These are phyloP conservation scores for Blastocystis sp. DNA, from an alignment of 352 stramenopile species.

Conservation along the genomic window DNA sequence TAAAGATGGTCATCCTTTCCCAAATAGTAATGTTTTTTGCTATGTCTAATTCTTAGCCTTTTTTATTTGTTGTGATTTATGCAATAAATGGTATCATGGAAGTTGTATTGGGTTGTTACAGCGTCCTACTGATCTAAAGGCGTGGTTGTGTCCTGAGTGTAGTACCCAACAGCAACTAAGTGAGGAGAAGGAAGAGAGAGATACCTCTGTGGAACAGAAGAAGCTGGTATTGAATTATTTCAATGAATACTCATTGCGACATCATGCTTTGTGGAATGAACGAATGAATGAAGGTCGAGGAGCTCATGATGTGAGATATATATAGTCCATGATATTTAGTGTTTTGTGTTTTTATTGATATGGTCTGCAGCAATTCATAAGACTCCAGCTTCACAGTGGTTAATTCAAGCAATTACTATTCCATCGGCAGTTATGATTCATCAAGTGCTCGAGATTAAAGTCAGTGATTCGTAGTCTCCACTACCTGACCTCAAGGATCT, in stretches of 20 bases:
- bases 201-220: not conserved
- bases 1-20: not conserved
- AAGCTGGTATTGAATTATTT: not conserved
- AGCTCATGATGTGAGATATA: not conserved
- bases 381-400: not conserved
- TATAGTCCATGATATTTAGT: not conserved
- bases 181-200: not conserved
- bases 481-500: not conserved
- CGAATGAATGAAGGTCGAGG: not conserved
- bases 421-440: not conserved
- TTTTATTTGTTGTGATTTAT: conserved; percentile 20
- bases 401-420: not conserved
- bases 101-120: conserved; percentile 11
- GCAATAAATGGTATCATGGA: conserved; percentile 30
- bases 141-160: conserved; percentile 26
- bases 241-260: not conserved
- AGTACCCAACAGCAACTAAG: not conserved
- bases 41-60: not conserved
- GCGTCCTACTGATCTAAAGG: not conserved
- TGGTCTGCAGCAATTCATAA: not conserved
- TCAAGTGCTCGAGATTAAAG: too few relatives aligned
- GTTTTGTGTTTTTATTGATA: conserved; percentile 11
- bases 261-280: not conserved
- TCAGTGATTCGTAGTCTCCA: not conserved
- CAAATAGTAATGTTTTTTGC: not conserved